Evolutionary conservation across 2,329 filamentous ascomycete species (phyloP), one percentile per base, ranked within the genome.

Genomic region (Phoma sp.): DNA sequence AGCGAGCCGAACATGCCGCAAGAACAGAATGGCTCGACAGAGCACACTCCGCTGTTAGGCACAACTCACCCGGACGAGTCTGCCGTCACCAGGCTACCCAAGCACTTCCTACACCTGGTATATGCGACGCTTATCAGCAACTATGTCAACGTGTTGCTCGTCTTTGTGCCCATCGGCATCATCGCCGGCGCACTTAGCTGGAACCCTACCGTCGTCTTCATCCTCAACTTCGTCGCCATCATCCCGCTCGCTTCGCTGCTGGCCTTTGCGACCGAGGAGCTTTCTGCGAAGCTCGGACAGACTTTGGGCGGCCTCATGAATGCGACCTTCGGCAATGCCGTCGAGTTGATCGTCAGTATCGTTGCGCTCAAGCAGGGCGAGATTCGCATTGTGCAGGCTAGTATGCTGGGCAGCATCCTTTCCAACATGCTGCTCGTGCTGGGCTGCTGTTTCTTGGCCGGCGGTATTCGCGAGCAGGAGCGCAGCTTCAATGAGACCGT

Each of bases 331-430:
- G 32, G 32, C 32, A 33, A 33, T 33, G 32, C 32, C 9, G 32
- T 93, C 46, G 89, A 93, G 72, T 75, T 93, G 60, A 91, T 91
- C 77, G 90, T 96, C 71, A 96, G 91, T 73, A 93, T 98, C 65
- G 89, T 98, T 60, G 95, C 95, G 14, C 83, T 99, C 40, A 86
- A 82, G 62, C 86, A 95, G 65, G 86, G 87, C 59, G 89, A 98
- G 77, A 96, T 97, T 70, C 88, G 93, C 67, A 93, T 98, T 61
- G 93, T 98, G n/a, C 95, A 98, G 78, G 89, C 93, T 18, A 96
- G 91, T 60, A 98, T 98, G 93, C 86, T 98, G 30, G 93, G 95
- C 42, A 96, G 90, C 69, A 96, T 98, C 65, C 82, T 98, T 35
- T 97, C 93, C 61, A 98, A 98, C 76, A 88, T 97, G 61, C 83